Base-by-base conservation (phyloP, 2,329 filamentous ascomycete genomes). In the Monosporascus sp. region DNA sequence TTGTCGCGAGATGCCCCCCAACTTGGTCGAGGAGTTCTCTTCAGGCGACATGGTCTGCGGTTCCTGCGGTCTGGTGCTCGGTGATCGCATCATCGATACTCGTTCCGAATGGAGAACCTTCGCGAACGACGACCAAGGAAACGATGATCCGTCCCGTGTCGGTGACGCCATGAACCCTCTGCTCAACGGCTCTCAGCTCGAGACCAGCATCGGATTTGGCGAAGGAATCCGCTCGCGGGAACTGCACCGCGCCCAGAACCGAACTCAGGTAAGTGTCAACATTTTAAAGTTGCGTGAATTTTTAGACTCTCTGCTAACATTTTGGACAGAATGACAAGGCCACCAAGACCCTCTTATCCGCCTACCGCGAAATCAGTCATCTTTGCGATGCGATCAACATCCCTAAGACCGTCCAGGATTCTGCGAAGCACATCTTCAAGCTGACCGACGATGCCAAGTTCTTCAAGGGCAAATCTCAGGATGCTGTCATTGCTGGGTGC, bases 61-160 rank as follows among this genome's bases (percentile, higher is more conserved):
- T 54, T 90, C 88, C 56, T 99, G 94, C 65, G 94, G 94, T 38
- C 79, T 97, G 37, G 94, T 99, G 6, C 82, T 99, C 31, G 88
- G 89, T 55, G 89, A 93, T 65, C 88, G 90, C 60, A 91, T 94
- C 68, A 92, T 99, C 66, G 95, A 99, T 68, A 95, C 90, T 56
- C 88, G 95, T 57, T 96, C 91, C 47, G 94, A 99, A 75, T 99
- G 94, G 94, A 90, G 94, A 68, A 99, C 94, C 1, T 99, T 99
- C 74, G 91, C 92, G 68, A 97, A 97, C 69, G 94, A 99, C 67
- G 95, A 99, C 69, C 90, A 96, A 70, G 90, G 90, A 65, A 92
- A 89, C 66, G 95, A 97, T 63, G 94, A 99, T 62, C 94, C 95
- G 5, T 97, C 91, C 54, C 94, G 94, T 90, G 93, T 99, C 60